Evolutionary conservation across 1,284 basidiomycete genomes (phyloP), one percentile per base, ranked within the genome.

Genomic region (Marasmius oreades): DNA sequence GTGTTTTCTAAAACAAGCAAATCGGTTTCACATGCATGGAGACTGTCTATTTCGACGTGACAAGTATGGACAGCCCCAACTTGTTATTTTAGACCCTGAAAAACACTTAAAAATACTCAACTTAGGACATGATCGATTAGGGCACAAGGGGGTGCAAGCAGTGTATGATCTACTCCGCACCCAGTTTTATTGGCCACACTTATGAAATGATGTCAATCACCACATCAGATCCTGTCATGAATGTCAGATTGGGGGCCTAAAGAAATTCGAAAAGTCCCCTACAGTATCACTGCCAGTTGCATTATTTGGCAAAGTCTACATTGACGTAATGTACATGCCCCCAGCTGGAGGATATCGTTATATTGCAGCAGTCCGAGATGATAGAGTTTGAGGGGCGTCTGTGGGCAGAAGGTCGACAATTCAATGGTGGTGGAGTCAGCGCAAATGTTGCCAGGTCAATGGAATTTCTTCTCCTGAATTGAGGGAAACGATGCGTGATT

Each of bases 391-490:
- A 74, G 14, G 72, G 67, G 24, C 73, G 71, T 47, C 74, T 67
- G 22, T 62, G 61, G 0, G 54, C 54, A 6, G 59, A 59, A 3
- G 55, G 46, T 23, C 61, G 53, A 48, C 59, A 48, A 20, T 33
- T 46, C 31, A 24, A 6, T 6, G 51, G 26, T 3, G 46, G 23
- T n/a, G 50, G 10, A 16, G 46, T 37, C 1, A 36, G 5, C 5
- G 24, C 50, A 22, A 16, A 31, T 51, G 65, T 48, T 23, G 62
- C 67, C 2, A 60, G 64, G 48, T 74, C 76, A 31, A 73, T 59
- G 4, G 73, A 75, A 16, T 73, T 70, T 18, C 76, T 66, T 18
- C 75, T 70, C 16, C 60, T 52, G 55, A 46, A 75, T 70, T 23
- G 72, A 58, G 51, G 78, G 71, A 37, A 74, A 60, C 45, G 76